These are phyloP conservation scores for Amylocarpus encephaloides DNA, from an alignment of 2,329 filamentous ascomycete genomes.

Conservation along the genomic window DNA sequence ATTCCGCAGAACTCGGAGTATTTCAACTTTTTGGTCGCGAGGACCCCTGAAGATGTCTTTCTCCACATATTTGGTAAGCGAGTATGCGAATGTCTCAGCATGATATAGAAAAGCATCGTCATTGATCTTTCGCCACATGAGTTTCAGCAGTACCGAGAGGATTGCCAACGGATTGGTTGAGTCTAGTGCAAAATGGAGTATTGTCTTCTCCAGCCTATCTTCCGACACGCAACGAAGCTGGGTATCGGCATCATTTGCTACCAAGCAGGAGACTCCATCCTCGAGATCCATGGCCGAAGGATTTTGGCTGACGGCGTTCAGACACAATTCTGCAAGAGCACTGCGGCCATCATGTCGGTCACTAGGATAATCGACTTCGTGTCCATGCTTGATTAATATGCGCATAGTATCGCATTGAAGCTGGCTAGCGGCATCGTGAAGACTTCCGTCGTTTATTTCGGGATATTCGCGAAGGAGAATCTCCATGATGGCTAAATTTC, in stretches of 20 bases:
- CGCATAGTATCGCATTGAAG: constrained; percentile 51
- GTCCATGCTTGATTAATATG: constrained; percentile 51
- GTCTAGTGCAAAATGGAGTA: constrained; percentile 56
- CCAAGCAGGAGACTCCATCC: constrained; percentile 49
- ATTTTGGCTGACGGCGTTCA: constrained; percentile 39
- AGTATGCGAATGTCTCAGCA: constrained; percentile 51
- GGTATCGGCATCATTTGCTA: constrained; percentile 50
- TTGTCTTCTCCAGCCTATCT: constrained; percentile 50
- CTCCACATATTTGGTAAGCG: constrained; percentile 55
- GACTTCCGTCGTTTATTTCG: constrained; percentile 44
- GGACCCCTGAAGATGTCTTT: constrained; percentile 16
- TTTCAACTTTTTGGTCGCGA: constrained; percentile 10
- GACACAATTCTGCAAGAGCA: constrained; percentile 57
- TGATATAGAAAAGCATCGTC: constrained; percentile 49
- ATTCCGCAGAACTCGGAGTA: constrained; percentile 9
- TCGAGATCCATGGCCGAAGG: constrained; percentile 22
- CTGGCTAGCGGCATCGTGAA: constrained; percentile 58
- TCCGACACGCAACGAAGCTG: constrained; percentile 32
- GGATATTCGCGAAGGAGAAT: constrained; percentile 12
- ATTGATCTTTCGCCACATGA: constrained; percentile 60
- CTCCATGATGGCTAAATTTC: constrained; percentile 14
- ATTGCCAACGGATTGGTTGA: constrained; percentile 48
- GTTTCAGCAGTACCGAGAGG: constrained; percentile 51
- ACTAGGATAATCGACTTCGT: constrained; percentile 60
- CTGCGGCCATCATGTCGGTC: constrained; percentile 56